Conservation (phyloP, 2,329 filamentous ascomycete species). For the Eutypella sp. region DNA sequence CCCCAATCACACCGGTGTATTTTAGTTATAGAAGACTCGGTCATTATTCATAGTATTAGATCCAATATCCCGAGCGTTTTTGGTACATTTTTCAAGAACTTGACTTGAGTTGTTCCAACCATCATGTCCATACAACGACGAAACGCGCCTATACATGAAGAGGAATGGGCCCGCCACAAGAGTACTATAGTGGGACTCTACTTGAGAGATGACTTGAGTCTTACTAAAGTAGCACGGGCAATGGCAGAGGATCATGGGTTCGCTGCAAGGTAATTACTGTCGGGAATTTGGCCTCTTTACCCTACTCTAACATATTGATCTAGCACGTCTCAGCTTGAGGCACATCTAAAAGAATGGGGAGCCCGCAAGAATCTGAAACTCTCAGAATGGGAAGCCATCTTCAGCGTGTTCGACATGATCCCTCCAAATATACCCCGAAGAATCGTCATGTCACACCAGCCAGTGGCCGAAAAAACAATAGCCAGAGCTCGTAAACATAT, state of each 20-base stretch:
- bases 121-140: not conserved
- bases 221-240: not conserved
- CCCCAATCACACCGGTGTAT: too few relatives aligned
- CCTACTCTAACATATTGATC: not conserved
- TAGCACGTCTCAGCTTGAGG: constrained; percentile 5
- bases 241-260: not conserved
- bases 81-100: not conserved
- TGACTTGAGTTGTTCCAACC: not conserved
- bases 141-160: not conserved
- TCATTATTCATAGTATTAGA: not conserved
- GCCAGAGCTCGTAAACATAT: constrained; percentile 1
- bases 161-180: not conserved
- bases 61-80: not conserved
- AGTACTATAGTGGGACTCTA: not conserved
- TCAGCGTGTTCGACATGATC: constrained; percentile 3
- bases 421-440: constrained; percentile 3
- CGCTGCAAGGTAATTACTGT: not conserved
- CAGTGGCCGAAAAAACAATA: not conserved
- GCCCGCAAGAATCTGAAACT: constrained; percentile 8
- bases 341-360: constrained; percentile 3
- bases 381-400: constrained; percentile 4
- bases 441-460: constrained; percentile 3
- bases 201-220: not conserved
- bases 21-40: too few relatives aligned
- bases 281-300: not conserved